Evolutionary conservation across 768 basidiomycete species (phyloP).

Genomic region (Mycena rosella): DNA sequence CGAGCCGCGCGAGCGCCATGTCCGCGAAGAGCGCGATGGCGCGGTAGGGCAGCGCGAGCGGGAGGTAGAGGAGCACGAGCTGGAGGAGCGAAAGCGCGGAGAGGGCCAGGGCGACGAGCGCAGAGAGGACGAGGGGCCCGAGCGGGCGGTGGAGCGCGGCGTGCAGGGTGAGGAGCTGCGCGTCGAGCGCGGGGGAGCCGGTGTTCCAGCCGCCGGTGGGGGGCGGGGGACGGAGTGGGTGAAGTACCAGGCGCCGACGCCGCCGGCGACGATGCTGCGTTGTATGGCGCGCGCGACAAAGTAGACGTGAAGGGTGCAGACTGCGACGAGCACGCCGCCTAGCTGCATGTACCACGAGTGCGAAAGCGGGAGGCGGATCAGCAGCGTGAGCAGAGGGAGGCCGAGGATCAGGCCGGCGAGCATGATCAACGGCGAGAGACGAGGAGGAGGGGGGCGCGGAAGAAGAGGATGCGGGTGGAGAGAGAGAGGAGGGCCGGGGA

Average conservation of each 20-base stretch:
- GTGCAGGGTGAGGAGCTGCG: slow-evolving; percentile 69
- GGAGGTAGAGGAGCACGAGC: slow-evolving; percentile 39
- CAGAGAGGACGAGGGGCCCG: slow-evolving; percentile 82
- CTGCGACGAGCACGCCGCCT: slow-evolving; percentile 81
- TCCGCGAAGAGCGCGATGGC: slow-evolving; percentile 44
- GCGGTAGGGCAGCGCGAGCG: slow-evolving; percentile 64
- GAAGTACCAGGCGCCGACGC: slow-evolving; percentile 95
- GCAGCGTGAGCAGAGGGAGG: slow-evolving; percentile 83
- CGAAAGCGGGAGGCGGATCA: slow-evolving; percentile 82
- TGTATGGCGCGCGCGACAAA: slow-evolving; percentile 81
- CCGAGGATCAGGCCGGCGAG: slow-evolving; percentile 74
- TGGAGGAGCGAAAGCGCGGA: not conserved
- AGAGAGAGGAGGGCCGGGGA: slow-evolving; percentile 72
- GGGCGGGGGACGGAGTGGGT: slow-evolving; percentile 25
- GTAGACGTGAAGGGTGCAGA: slow-evolving; percentile 90
- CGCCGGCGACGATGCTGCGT: slow-evolving; percentile 81
- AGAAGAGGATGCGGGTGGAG: slow-evolving; percentile 76
- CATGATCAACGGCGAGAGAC: slow-evolving; percentile 82
- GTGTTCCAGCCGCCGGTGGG: slow-evolving; percentile 33
- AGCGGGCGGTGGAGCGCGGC: slow-evolving; percentile 84
- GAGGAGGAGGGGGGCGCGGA: slow-evolving; percentile 77
- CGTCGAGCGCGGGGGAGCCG: slow-evolving; percentile 69
- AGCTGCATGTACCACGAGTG: slow-evolving; percentile 85
- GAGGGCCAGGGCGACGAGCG: slow-evolving; percentile 73
- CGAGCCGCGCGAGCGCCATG: slow-evolving; percentile 24